phyloP scores from a whole-genome alignment of 768 basidiomycete species.

The Strobilomyces dryophilus region DNA sequence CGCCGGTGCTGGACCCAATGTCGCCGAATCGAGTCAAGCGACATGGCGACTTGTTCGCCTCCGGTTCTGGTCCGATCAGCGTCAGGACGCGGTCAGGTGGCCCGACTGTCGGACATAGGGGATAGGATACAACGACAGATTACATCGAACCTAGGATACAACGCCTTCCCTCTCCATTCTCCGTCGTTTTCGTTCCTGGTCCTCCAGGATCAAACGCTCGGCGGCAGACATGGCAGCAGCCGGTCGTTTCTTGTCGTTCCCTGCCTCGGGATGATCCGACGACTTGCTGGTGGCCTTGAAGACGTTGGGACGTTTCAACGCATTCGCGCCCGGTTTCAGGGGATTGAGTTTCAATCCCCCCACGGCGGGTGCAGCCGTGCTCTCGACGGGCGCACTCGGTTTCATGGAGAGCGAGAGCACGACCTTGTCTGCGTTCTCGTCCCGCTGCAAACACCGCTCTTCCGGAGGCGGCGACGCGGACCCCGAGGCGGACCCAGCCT shows the following conservation, averaged over 20 bases:
- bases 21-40: neutral
- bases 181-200: constrained; percentile 84
- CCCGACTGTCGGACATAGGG: too few species aligned
- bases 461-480: constrained; percentile 40
- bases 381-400: constrained; percentile 30
- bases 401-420: constrained; percentile 70
- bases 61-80: too few species aligned
- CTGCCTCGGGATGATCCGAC: constrained; percentile 26
- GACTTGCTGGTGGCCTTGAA: constrained; percentile 52
- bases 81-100: too few species aligned
- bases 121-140: constrained; percentile 5
- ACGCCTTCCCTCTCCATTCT: constrained; percentile 55
- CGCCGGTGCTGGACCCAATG: neutral
- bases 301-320: constrained; percentile 70
- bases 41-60: neutral
- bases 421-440: constrained; percentile 69
- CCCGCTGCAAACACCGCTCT: constrained; percentile 60
- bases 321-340: constrained; percentile 41
- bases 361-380: constrained; percentile 30
- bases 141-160: constrained; percentile 13
- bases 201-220: constrained; percentile 84
- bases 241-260: constrained; percentile 57
- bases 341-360: constrained; percentile 58
- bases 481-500: constrained; percentile 27
- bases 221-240: constrained; percentile 72